phyloP scores from a whole-genome alignment of 2,329 filamentous ascomycete species.

The Colletotrichum sp. region DNA sequence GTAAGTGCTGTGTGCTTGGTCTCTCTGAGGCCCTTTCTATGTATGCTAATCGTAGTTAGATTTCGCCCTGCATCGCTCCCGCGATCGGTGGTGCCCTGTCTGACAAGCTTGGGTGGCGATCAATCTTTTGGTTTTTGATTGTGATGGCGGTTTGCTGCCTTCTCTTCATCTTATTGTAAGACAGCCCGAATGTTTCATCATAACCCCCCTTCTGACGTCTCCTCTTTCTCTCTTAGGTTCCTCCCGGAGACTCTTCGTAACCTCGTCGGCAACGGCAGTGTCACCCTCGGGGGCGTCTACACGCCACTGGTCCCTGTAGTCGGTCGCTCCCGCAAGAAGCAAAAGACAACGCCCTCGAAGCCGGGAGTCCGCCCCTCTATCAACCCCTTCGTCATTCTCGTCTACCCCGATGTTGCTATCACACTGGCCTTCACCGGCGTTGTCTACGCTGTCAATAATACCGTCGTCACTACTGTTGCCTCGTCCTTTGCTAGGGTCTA shows the following conservation, averaged over 20 bases:
- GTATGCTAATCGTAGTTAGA: neutral
- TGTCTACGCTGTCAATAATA: slow-evolving; percentile 38
- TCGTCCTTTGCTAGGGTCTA: slow-evolving; percentile 30
- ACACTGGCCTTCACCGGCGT: slow-evolving; percentile 35
- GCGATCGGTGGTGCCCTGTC: slow-evolving; percentile 54
- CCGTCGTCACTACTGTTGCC: slow-evolving; percentile 37
- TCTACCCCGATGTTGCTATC: slow-evolving; percentile 32
- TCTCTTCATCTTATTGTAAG: slow-evolving; percentile 32
- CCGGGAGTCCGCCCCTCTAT: neutral
- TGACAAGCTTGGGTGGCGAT: slow-evolving; percentile 53
- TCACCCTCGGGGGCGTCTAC: slow-evolving; percentile 18
- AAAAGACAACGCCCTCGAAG: neutral
- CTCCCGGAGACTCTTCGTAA: slow-evolving; percentile 35
- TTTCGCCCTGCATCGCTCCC: slow-evolving; percentile 53
- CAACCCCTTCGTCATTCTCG: slow-evolving; percentile 36
- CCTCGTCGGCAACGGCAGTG: slow-evolving; percentile 32
- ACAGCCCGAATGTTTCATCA: neutral
- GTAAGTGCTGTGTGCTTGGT: neutral
- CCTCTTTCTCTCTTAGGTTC: neutral
- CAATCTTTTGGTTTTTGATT: slow-evolving; percentile 59
- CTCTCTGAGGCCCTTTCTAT: neutral
- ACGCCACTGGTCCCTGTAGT: slow-evolving; percentile 24
- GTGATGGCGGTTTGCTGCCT: slow-evolving; percentile 46
- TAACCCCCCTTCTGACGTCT: neutral
- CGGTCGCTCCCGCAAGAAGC: slow-evolving; percentile 10